Evolutionary conservation across 2,329 filamentous ascomycete genomes (phyloP).

Genomic region (Colletotrichum falcatum): DNA sequence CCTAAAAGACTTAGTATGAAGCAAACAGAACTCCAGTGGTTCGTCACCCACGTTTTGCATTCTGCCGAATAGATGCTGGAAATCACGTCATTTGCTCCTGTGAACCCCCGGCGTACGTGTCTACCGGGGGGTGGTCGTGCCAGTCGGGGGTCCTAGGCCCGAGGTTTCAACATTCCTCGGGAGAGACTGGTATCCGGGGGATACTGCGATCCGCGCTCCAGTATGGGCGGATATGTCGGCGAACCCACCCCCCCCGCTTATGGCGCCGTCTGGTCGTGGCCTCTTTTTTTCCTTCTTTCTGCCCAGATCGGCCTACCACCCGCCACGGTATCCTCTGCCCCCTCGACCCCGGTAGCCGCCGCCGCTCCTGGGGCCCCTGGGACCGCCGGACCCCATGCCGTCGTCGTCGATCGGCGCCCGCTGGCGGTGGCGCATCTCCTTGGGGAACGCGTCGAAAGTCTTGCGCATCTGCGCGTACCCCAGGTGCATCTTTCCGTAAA

Average conservation of each 20-base stretch:
- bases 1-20: conserved; percentile 40
- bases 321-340: conserved; percentile 62
- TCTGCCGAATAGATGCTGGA: neutral
- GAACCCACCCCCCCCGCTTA: too few species aligned
- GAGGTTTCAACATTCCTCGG: neutral
- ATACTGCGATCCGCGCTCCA: neutral
- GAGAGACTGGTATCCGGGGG: neutral
- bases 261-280: neutral
- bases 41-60: conserved; percentile 40
- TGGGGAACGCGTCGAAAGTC: conserved; percentile 86
- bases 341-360: conserved; percentile 66
- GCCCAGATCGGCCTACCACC: conserved; percentile 56
- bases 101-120: neutral
- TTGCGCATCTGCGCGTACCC: conserved; percentile 99
- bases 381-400: conserved; percentile 59
- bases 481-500: conserved; percentile 99
- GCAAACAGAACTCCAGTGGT: conserved; percentile 22
- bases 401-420: conserved; percentile 66
- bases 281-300: neutral
- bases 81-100: neutral
- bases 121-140: neutral
- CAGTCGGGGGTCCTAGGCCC: neutral
- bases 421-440: conserved; percentile 82
- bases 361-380: conserved; percentile 65
- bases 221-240: neutral